phyloP scores from a whole-genome alignment of 148 eudicot genomes.

The Arbutus unedo region DNA sequence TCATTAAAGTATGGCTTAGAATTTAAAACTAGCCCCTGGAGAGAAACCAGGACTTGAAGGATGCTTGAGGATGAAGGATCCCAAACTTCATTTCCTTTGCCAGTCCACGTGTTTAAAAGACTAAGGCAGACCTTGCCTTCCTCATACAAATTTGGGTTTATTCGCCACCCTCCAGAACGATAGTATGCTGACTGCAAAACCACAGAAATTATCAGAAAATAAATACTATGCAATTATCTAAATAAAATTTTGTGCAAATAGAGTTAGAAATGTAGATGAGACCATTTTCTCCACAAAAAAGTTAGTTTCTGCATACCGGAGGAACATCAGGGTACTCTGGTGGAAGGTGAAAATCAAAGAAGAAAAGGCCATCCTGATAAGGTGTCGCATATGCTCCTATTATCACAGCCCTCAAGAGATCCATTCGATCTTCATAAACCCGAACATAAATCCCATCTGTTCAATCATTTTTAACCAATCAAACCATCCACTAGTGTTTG shows the following conservation, averaged over 20 bases:
- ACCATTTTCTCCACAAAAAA: neutral
- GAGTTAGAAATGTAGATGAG: neutral
- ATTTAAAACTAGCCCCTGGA: constrained; percentile 91
- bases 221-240: neutral
- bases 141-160: constrained; percentile 91
- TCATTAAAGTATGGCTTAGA: constrained; percentile 96
- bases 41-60: constrained; percentile 96
- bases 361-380: constrained; percentile 96
- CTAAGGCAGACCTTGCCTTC: constrained; percentile 99
- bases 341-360: constrained; percentile 96
- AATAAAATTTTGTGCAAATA: neutral
- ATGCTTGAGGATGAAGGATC: constrained; percentile 93
- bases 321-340: constrained; percentile 97
- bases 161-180: constrained; percentile 98
- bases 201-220: neutral
- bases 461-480: constrained; percentile 4
- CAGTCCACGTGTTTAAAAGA: constrained; percentile 96
- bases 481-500: neutral
- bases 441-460: constrained; percentile 90
- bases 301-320: constrained; percentile 51
- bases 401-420: constrained; percentile 90
- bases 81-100: constrained; percentile 98
- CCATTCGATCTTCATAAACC: constrained; percentile 96
- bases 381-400: constrained; percentile 99
- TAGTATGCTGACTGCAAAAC: constrained; percentile 78